A percentile compares a stretch with the other conserved stretches of the same genome.
Evolutionary conservation across 2,329 filamentous ascomycete genomes (phyloP).

Genomic region (Fusarium hostae): DNA sequence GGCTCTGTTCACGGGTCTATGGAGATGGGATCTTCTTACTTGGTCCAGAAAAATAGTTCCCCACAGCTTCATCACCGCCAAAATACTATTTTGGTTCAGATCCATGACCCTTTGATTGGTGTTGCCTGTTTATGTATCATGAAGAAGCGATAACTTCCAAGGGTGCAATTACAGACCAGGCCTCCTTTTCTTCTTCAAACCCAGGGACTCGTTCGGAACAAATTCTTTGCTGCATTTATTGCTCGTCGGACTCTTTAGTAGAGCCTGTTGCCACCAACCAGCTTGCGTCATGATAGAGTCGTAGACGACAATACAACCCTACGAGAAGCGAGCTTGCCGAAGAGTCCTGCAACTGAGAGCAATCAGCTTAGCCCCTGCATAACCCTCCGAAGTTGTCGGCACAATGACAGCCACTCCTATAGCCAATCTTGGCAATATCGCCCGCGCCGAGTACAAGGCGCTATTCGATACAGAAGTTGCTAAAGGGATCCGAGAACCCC

Average conservation of each 20-base stretch:
- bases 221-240: not conserved
- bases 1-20: not conserved
- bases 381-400: not conserved
- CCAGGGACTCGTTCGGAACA: not conserved
- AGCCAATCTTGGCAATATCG: conserved; percentile 42
- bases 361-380: not conserved
- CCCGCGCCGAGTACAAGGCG: conserved; percentile 49
- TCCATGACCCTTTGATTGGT: conserved; percentile 32
- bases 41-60: conserved; percentile 4
- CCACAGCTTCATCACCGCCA: conserved; percentile 22
- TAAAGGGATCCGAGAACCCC: conserved; percentile 56
- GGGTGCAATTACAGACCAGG: not conserved
- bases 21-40: not conserved
- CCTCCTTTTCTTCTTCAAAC: not conserved
- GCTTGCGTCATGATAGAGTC: conserved; percentile 27
- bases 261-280: not conserved
- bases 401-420: conserved; percentile 14
- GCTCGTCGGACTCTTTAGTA: not conserved
- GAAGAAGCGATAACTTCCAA: not conserved
- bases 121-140: not conserved
- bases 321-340: not conserved
- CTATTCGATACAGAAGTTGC: conserved; percentile 51
- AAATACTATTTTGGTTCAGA: conserved; percentile 2
- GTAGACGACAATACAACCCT: conserved; percentile 18
- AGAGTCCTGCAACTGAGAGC: not conserved